These are phyloP conservation scores for Vickermania ingenoplastis DNA, from an alignment of 208 protist genomes.

Conservation along the genomic window DNA sequence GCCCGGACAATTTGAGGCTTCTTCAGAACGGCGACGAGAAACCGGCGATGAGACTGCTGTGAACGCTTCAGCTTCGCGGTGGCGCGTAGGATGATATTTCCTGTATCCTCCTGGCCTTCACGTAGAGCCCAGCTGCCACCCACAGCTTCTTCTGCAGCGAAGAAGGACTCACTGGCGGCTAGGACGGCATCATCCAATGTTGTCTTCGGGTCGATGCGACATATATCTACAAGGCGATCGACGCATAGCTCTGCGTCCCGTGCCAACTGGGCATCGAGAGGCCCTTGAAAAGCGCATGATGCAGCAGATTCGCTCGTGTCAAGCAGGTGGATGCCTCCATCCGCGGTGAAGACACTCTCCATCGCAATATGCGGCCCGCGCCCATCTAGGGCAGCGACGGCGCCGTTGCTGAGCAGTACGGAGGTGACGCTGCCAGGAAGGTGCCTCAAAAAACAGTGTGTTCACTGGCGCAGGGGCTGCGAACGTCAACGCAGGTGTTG, in stretches of 20 bases:
- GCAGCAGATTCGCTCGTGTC: too few species aligned
- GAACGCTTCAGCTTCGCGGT: conserved; percentile 44
- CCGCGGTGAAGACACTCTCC: conserved; percentile 8
- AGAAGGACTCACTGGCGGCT: conserved; percentile 27
- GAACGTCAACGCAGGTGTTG: conserved; percentile 65
- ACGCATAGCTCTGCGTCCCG: conserved; percentile 5
- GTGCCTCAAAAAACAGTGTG: conserved; percentile 36
- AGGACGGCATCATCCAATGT: conserved; percentile 61
- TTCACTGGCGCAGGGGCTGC: conserved; percentile 55
- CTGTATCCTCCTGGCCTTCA: conserved; percentile 58
- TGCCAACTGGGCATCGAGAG: background rate
- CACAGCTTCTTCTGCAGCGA: conserved; percentile 10
- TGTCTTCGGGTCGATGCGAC: conserved; percentile 33
- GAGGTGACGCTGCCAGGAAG: conserved; percentile 26
- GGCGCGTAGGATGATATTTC: conserved; percentile 63
- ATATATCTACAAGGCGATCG: conserved; percentile 16
- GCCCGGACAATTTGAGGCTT: conserved; percentile 17
- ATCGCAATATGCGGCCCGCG: conserved; percentile 33
- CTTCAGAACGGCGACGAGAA: conserved; percentile 49
- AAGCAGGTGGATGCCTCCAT: too few species aligned
- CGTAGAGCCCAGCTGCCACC: conserved; percentile 63
- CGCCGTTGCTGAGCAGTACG: conserved; percentile 25
- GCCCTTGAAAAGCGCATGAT: conserved; percentile 10
- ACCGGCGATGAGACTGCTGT: conserved; percentile 66
- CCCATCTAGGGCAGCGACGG: conserved; percentile 42